Percentiles rank a stretch among this genome's conserved stretches.
phyloP scores from a whole-genome alignment of 805 yeast species.

The Babjeviella inositovora region DNA sequence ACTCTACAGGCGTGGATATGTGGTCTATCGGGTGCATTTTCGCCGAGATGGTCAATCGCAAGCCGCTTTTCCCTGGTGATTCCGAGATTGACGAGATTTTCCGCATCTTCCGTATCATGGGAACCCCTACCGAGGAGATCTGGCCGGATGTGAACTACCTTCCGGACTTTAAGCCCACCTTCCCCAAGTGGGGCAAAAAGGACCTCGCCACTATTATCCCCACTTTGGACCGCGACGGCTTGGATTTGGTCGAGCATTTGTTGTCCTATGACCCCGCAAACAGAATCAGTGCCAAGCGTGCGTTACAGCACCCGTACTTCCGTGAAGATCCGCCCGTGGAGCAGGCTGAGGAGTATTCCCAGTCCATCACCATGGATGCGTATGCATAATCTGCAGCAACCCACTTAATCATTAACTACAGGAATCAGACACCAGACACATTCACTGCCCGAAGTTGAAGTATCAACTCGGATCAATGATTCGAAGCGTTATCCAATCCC shows the following conservation, averaged over 20 bases:
- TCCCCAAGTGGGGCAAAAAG: constrained; percentile 80
- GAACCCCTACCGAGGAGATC: constrained; percentile 82
- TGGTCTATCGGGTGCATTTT: constrained; percentile 98
- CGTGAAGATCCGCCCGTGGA: constrained; percentile 29
- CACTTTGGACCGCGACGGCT: constrained; percentile 66
- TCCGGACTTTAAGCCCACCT: constrained; percentile 87
- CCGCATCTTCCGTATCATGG: constrained; percentile 80
- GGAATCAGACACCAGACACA: too few species aligned
- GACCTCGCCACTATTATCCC: constrained; percentile 52
- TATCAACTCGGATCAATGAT: too few species aligned
- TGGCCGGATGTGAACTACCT: constrained; percentile 92
- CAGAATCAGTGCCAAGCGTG: constrained; percentile 88
- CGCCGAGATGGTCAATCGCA: constrained; percentile 94
- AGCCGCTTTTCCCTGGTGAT: constrained; percentile 93
- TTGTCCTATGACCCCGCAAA: constrained; percentile 86
- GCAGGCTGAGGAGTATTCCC: constrained; percentile 16
- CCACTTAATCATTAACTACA: too few species aligned
- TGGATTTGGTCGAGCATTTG: constrained; percentile 65
- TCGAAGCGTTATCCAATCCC: too few species aligned
- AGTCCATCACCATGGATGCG: constrained; percentile 24
- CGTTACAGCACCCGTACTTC: constrained; percentile 80
- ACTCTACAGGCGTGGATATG: constrained; percentile 96
- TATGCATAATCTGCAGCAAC: too few species aligned
- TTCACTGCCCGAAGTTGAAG: too few species aligned
- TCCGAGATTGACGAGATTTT: constrained; percentile 96